These are phyloP conservation scores for Symbiodinium pilosum DNA, from an alignment of 73 alveolate species.

Conservation along the genomic window DNA sequence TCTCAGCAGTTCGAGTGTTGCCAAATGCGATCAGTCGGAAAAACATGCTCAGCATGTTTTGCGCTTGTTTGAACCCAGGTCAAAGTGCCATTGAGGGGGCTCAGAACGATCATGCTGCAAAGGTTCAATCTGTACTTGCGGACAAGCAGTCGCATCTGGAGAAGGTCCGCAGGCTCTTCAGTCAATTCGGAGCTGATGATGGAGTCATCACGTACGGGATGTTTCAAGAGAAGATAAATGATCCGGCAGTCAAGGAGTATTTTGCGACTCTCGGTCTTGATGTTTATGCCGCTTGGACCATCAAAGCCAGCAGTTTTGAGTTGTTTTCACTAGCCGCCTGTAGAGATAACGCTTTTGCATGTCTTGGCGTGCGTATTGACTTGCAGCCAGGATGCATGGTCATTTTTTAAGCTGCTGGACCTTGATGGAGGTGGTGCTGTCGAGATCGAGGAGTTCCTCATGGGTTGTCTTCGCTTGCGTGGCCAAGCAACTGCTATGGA, in stretches of 20 bases:
- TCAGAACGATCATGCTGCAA: constrained; percentile 37
- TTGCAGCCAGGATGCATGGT: background rate
- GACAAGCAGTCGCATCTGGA: constrained; percentile 57
- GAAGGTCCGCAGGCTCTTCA: constrained; percentile 48
- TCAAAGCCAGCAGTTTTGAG: no score
- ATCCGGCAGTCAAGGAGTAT: constrained; percentile 36
- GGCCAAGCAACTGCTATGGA: constrained; percentile 20
- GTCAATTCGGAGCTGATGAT: background rate
- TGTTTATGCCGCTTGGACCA: no score
- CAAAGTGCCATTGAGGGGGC: constrained; percentile 54
- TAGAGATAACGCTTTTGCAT: background rate
- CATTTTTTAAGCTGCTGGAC: constrained; percentile 3
- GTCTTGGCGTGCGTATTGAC: background rate
- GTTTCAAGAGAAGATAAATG: constrained; percentile 29
- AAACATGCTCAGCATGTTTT: no score
- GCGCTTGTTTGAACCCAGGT: background rate
- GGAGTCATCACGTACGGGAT: constrained; percentile 54
- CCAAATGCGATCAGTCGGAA: no score
- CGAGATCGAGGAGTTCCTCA: background rate
- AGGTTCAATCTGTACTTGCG: constrained; percentile 27
- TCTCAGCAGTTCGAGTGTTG: no score
- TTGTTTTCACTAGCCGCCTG: background rate
- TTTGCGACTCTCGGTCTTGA: constrained; percentile 36
- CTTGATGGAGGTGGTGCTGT: background rate
- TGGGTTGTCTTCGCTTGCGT: constrained; percentile 4